phyloP scores from a whole-genome alignment of 306 rosid species.

The Acacia melanoxylon region DNA sequence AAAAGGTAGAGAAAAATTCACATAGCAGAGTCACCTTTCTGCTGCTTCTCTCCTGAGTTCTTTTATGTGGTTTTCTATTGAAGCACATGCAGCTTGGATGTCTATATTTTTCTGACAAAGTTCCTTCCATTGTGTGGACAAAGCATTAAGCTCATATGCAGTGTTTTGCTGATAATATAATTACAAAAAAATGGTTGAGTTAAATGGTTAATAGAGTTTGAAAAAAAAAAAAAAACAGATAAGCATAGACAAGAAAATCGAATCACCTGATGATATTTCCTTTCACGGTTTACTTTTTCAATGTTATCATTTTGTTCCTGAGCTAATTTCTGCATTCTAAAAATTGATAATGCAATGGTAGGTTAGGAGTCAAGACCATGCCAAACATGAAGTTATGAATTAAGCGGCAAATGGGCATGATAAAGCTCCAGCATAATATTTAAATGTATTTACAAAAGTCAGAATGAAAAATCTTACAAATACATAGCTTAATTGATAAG shows the following conservation, averaged over 20 bases:
- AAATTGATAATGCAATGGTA: constrained; percentile 33
- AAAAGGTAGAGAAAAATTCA: not conserved
- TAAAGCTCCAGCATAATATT: not conserved
- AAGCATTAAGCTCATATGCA: constrained; percentile 86
- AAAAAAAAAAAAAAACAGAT: constrained; percentile 4
- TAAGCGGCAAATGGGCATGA: not conserved
- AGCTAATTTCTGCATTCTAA: constrained; percentile 88
- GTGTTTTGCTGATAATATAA: constrained; percentile 74
- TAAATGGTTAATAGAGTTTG: constrained; percentile 6
- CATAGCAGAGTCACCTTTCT: constrained; percentile 51
- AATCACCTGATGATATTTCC: constrained; percentile 92
- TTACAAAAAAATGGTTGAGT: constrained; percentile 10
- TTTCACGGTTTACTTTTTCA: constrained; percentile 89
- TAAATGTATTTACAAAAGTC: not conserved
- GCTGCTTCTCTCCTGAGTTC: constrained; percentile 66
- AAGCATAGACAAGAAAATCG: constrained; percentile 23
- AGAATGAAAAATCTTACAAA: not conserved
- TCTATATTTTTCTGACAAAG: constrained; percentile 87
- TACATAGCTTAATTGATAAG: not conserved
- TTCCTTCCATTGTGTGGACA: constrained; percentile 88
- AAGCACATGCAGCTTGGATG: constrained; percentile 71
- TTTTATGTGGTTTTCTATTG: constrained; percentile 55
- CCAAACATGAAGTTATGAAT: constrained; percentile 14
- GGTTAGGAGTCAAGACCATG: constrained; percentile 13
- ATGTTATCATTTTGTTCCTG: constrained; percentile 71